Base-by-base conservation (phyloP, 805 yeast species). In the Candida nanaspora region DNA sequence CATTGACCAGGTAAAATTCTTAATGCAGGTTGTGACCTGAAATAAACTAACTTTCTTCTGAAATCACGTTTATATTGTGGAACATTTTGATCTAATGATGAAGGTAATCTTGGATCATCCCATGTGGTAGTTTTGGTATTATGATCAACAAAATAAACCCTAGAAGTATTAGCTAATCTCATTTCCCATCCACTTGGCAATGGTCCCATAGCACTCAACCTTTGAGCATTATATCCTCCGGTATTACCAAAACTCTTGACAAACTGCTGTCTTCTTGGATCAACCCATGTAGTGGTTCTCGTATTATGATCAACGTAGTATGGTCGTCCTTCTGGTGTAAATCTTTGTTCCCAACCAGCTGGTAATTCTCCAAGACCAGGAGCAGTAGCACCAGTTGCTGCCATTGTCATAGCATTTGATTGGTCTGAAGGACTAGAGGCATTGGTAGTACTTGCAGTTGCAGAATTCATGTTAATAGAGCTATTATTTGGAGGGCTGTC, bases 251-350 rank as follows among this genome's bases (percentile, higher is more conserved):
- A 88, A 46, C 95, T 87, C 61, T 97, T 83, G 53, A 93, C 93
- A 63, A 87, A 93, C 68, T 93, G 99, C 66, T 93, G 98, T 65
- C 98, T 80, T 66, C 99, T 79, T 49, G 99, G 99, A 63, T 93
- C 99, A 36, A 93, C 99, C 99, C 99, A 93, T 11, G 99, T 93
- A 3, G 99, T 93, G 1, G 99, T 93, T 63, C 99, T 78, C n/a
- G 98, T 93, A 63, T 93, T 93, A 68, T 93, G 99, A 63, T 93
- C 99, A 37, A 93, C 98, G 62, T 89, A 93, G 66, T 93, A 93
- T 7, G 98, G 94, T 60, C 98, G 79, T 31, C 98, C 99, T 65
- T 93, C 98, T 22, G 95, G 95, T 6, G 99, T 93, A 55, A 85
- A 84, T 49, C 99, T 74, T 68, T 91, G 98, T 66, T 93, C 99